phyloP scores from a whole-genome alignment of 495 filamentous ascomycete genomes.

The Penicillium nucicola region DNA sequence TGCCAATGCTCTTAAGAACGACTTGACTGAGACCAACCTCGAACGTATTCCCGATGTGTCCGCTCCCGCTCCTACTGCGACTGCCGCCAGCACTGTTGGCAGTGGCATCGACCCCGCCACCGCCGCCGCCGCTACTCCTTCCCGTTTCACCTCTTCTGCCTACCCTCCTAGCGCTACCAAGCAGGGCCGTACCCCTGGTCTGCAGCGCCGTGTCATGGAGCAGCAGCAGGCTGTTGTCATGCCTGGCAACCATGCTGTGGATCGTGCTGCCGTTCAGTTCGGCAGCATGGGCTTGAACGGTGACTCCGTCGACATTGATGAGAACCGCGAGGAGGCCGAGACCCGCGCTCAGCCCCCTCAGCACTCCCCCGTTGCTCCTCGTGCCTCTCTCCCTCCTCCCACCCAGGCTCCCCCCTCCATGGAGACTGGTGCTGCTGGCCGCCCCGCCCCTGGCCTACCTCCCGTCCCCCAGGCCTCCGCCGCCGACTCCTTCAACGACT shows the following conservation, averaged over 20 bases:
- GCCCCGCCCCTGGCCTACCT: slow-evolving; percentile 67
- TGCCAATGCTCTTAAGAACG: slow-evolving; percentile 69
- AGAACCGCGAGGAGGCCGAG: slow-evolving; percentile 91
- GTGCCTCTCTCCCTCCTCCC: slow-evolving; percentile 84
- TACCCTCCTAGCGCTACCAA: slow-evolving; percentile 75
- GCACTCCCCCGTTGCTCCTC: slow-evolving; percentile 88
- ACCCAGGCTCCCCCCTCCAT: slow-evolving; percentile 35
- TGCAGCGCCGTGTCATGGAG: slow-evolving; percentile 79
- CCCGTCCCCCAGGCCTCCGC: slow-evolving; percentile 57
- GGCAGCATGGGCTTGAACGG: slow-evolving; percentile 92
- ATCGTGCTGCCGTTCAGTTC: slow-evolving; percentile 93
- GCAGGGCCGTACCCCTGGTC: slow-evolving; percentile 73
- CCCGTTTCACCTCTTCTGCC: slow-evolving; percentile 59
- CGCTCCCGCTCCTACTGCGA: slow-evolving; percentile 68
- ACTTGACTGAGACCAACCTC: slow-evolving; percentile 87
- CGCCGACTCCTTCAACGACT: slow-evolving; percentile 52
- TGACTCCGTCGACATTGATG: slow-evolving; percentile 76
- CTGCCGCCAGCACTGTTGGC: slow-evolving; percentile 84
- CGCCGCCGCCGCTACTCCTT: slow-evolving; percentile 53
- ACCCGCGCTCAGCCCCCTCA: slow-evolving; percentile 92
- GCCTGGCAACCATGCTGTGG: slow-evolving; percentile 96
- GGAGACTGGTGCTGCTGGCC: slow-evolving; percentile 61
- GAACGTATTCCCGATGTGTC: slow-evolving; percentile 84
- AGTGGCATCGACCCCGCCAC: slow-evolving; percentile 73
- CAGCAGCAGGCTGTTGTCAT: slow-evolving; percentile 98